Evolutionary conservation across 1,284 basidiomycete genomes (phyloP), one percentile per base, ranked within the genome.

Genomic region (Boletus sp.): DNA sequence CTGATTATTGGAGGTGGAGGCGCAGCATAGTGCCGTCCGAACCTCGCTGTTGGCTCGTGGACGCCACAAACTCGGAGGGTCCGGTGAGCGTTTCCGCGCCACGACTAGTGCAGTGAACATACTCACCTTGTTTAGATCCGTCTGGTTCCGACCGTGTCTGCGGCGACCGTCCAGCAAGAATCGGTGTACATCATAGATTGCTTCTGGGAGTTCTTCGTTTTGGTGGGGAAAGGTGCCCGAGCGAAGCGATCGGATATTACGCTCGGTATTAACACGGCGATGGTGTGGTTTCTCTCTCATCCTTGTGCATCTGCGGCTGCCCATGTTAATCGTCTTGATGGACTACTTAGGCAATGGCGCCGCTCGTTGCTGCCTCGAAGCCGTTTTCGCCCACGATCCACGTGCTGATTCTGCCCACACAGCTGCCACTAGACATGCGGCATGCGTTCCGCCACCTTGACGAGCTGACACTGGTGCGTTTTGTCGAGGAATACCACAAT

Each of bases 1-100:
- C 88, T 2, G 79, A 88, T 57, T 84, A 90, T 62, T 91, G 88
- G 88, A 76, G 67, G 56, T 91, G 84, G 82, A 74, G 82, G 56
- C 66, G 68, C 14, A 60, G 57, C 10, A 62, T 71, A 22, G 48
- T 61, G n/a, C 55, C 63, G 8, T 56, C 59, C 5, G 72, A 74
- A 35, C 80, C 80, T 40, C 69, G 69, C 41, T 67, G 80, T 19
- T 88, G 84, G 84, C 67, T 69, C 29, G 72, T 88, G 22, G 72
- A 80, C 49, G 60, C 68, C 2, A 53, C 56, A 2, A 59, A 68
- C 29, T 55, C 47, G n/a, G 62, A 62, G 16, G 56, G 67, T 32
- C 56, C 69, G 35, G 82, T 84, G 51, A 49, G 52, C 22, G 7
- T 20, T 12, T 23, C 3, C 10, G 35, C 13, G 19, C 12, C 29